A percentile compares a stretch with the other conserved stretches of the same genome.
These are phyloP conservation scores for Nicotiana rustica DNA, from an alignment of 305 asterid genomes.

Conservation along the genomic window DNA sequence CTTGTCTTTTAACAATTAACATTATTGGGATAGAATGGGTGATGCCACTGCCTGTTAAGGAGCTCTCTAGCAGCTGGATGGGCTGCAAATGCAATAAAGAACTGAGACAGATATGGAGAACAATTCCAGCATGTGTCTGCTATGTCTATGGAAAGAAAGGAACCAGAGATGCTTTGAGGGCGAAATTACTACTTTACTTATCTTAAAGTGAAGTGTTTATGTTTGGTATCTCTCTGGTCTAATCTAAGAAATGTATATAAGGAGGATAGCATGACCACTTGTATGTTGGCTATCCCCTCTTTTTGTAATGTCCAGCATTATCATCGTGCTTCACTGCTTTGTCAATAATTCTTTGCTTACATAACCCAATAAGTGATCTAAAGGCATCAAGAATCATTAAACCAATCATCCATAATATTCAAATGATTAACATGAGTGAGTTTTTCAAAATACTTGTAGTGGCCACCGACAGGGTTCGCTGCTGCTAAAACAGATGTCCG, in stretches of 20 bases:
- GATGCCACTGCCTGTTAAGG: not conserved
- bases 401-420: constrained; percentile 24
- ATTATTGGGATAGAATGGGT: not conserved
- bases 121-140: not conserved
- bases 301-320: not conserved
- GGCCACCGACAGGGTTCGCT: constrained; percentile 98
- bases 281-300: not conserved
- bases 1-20: not conserved
- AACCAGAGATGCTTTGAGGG: not conserved
- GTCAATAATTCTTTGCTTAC: constrained; percentile 10
- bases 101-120: not conserved
- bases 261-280: constrained; percentile 23
- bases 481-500: constrained; percentile 98
- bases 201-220: constrained; percentile 10
- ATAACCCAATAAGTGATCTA: constrained; percentile 11
- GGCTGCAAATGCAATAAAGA: constrained; percentile 17
- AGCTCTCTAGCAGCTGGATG: not conserved
- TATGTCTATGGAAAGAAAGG: constrained; percentile 4
- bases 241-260: constrained; percentile 10
- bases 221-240: constrained; percentile 16
- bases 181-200: not conserved
- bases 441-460: constrained; percentile 70
- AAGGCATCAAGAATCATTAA: constrained; percentile 25
- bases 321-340: constrained; percentile 15
- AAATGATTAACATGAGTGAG: constrained; percentile 2